Base-by-base conservation (phyloP, 345 rosid species). In the Salix exigua region DNA sequence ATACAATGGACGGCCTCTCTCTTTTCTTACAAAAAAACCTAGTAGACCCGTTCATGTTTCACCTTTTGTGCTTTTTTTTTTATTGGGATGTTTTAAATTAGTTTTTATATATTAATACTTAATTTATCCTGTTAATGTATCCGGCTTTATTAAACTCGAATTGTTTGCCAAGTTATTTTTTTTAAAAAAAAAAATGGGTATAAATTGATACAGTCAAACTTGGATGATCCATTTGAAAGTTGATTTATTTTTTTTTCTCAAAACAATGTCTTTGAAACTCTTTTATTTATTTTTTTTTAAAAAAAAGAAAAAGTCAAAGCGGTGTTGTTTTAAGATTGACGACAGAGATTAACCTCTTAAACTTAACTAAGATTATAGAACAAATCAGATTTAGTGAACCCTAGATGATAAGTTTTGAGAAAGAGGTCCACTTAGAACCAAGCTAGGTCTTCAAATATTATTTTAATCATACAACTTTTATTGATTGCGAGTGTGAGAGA, bases 321-420 rank as follows among this genome's bases (percentile, higher is more conserved):
- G 0, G 0, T 42, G 0, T 40, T 2, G 10, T 40, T 40, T 40
- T 33, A 40, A 0, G 12, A 40, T 0, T 10, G 14, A 2, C 1
- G 10, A 10, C 0, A 0, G 10, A 42, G 3, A 42, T 42, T 42
- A 42, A 42, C 4, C 1, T 0, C 14, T 0, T 0, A 42, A 11
- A 2, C 46, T 10, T 12, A 2, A 42, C 46, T 40, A 2, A 35
- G 0, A 9, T 40, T 10, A 0, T 40, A 10, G 0, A 9, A 9
- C 13, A 3, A 42, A 42, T 42, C 4, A 42, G 4, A 42, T 42
- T 42, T 42, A 42, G 11, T 42, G 1, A 58, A 58, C 11, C 12
- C 26, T 9, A 23, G 4, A 10, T 23, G 28, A n/a, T 58, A n/a
- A 58, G 10, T 55, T 58, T 55, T 21, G 61, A 53, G 4, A 23